A percentile compares a stretch with the other conserved stretches of the same genome.
Evolutionary conservation across 1,139 yeast species (phyloP).

Genomic region (Sugiyamaella xylanicola): DNA sequence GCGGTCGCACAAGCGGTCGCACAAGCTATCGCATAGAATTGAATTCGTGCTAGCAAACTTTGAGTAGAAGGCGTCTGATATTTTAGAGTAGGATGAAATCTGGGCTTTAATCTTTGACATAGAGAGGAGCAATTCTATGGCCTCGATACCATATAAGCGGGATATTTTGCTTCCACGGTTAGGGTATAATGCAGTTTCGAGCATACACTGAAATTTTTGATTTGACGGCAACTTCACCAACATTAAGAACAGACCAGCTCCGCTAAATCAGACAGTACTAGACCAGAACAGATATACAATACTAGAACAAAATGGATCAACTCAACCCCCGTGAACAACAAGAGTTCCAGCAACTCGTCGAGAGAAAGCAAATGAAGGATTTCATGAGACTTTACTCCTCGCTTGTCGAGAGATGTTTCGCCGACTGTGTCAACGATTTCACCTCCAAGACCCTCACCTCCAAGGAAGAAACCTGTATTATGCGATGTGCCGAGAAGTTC

Average conservation of each 20-base stretch:
- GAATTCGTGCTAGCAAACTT: too few species aligned
- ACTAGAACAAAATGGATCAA: constrained; percentile 43
- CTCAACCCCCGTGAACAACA: constrained; percentile 87
- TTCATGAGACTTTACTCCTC: constrained; percentile 95
- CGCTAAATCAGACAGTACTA: neutral
- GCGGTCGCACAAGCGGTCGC: too few species aligned
- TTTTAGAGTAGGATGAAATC: too few species aligned
- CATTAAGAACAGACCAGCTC: neutral
- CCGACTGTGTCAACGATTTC: constrained; percentile 97
- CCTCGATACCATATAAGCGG: too few species aligned
- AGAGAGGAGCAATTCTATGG: too few species aligned
- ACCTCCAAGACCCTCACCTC: constrained; percentile 84
- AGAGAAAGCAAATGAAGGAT: constrained; percentile 98
- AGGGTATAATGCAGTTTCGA: neutral
- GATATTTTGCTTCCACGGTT: too few species aligned
- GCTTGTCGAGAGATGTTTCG: constrained; percentile 94
- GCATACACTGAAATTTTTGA: constrained; percentile 12
- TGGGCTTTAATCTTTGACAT: too few species aligned
- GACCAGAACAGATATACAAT: constrained; percentile 19
- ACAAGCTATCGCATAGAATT: too few species aligned
- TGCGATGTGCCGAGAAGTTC: constrained; percentile 95
- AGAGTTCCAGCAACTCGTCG: constrained; percentile 92
- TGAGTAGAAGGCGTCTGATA: too few species aligned
- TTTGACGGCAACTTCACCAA: constrained; percentile 3
- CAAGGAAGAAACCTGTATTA: constrained; percentile 82